phyloP scores from a whole-genome alignment of 495 filamentous ascomycete genomes.

The Cryomyces minteri region DNA sequence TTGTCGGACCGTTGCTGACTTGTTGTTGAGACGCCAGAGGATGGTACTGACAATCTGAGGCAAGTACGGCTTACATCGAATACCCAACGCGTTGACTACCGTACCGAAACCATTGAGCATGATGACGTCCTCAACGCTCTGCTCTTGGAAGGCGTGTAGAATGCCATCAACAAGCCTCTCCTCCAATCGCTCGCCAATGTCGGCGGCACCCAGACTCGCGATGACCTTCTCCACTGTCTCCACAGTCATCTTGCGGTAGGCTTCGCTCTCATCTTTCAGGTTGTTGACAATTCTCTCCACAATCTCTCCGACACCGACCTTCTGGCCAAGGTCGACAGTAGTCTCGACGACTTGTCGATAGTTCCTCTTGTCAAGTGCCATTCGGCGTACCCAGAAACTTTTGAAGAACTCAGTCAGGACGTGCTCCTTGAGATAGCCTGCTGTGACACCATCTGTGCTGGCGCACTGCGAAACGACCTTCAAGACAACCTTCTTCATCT shows the following conservation, averaged over 20 bases:
- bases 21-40: constrained; percentile 96
- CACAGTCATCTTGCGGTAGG: constrained; percentile 97
- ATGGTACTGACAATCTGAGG: constrained; percentile 94
- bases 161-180: constrained; percentile 91
- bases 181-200: constrained; percentile 82
- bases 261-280: constrained; percentile 94
- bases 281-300: constrained; percentile 84
- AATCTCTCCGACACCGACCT: constrained; percentile 91
- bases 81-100: constrained; percentile 87
- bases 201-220: constrained; percentile 78
- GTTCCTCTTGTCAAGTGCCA: constrained; percentile 93
- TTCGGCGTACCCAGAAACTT: constrained; percentile 93
- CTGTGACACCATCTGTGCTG: constrained; percentile 85
- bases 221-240: constrained; percentile 95
- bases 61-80: constrained; percentile 87
- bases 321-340: constrained; percentile 92
- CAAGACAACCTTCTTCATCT: constrained; percentile 99
- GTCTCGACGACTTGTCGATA: constrained; percentile 96
- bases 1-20: constrained; percentile 85
- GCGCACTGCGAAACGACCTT: constrained; percentile 98
- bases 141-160: constrained; percentile 95
- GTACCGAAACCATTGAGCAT: constrained; percentile 99
- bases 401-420: constrained; percentile 96
- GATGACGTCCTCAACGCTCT: constrained; percentile 88
- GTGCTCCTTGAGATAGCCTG: constrained; percentile 83